Percentiles rank a stretch among this genome's conserved stretches.
Evolutionary conservation across 2,329 filamentous ascomycete species (phyloP).

Genomic region (Cercospora canescens): DNA sequence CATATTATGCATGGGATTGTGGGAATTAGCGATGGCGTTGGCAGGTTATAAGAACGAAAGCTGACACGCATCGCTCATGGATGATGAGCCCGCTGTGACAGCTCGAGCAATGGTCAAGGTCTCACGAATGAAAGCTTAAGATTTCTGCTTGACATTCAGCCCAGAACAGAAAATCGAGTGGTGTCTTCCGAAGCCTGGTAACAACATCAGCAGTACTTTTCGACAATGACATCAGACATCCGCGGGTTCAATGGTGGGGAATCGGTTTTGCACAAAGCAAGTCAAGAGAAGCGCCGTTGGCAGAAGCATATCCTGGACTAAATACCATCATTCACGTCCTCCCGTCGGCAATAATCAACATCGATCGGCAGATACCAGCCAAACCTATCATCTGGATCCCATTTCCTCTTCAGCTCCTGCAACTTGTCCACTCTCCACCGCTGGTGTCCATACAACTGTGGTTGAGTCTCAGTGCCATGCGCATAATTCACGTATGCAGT

Average conservation of each 20-base stretch:
- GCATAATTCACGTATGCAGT: constrained; percentile 48
- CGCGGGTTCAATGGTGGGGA: background rate
- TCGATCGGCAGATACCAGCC: constrained; percentile 8
- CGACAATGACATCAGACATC: background rate
- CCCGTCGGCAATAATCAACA: background rate
- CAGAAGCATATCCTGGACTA: background rate
- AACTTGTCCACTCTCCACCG: constrained; percentile 51
- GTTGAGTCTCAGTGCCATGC: constrained; percentile 36
- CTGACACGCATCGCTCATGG: background rate
- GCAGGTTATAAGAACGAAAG: background rate
- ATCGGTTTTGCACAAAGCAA: background rate
- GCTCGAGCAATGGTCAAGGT: background rate
- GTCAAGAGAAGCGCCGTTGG: background rate
- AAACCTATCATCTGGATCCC: constrained; percentile 43
- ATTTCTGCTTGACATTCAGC: background rate
- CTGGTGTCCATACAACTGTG: constrained; percentile 56
- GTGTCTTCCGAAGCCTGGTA: background rate
- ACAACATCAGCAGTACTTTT: background rate
- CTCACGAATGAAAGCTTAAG: background rate
- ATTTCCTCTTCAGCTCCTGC: constrained; percentile 49
- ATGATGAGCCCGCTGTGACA: background rate
- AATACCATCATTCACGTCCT: background rate
- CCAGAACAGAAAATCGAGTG: too few species aligned
- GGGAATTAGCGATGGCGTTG: constrained; percentile 6
- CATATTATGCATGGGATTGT: background rate